These are phyloP conservation scores for Leptodontidium sp. DNA, from an alignment of 2,329 filamentous ascomycete genomes.

Conservation along the genomic window DNA sequence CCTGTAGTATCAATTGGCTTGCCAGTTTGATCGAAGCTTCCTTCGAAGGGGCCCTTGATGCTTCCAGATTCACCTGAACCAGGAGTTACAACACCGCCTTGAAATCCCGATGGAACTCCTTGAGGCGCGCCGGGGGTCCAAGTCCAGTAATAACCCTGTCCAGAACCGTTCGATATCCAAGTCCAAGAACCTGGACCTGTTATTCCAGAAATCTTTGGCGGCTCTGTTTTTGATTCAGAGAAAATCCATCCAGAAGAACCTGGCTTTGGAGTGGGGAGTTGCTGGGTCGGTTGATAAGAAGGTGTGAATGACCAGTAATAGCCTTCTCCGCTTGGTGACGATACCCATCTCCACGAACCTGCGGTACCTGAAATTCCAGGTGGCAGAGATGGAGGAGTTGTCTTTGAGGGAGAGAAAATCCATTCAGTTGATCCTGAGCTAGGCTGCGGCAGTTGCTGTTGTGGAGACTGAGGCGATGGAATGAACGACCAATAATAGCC, in stretches of 20 bases:
- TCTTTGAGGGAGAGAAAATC: slow-evolving; percentile 8
- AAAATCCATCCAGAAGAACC: slow-evolving; percentile 9
- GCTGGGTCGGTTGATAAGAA: not conserved
- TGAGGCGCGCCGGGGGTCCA: slow-evolving; percentile 1
- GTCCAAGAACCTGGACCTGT: not conserved
- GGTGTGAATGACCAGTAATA: slow-evolving; percentile 14
- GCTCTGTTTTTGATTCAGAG: not conserved
- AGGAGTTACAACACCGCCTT: not conserved
- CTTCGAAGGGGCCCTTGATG: too few species aligned
- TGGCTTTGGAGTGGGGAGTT: not conserved
- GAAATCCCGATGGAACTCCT: not conserved
- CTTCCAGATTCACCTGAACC: not conserved
- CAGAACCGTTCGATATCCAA: slow-evolving; percentile 5
- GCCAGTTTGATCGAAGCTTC: not conserved
- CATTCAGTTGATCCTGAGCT: slow-evolving; percentile 4
- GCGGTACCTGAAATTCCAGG: not conserved
- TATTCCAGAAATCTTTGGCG: not conserved
- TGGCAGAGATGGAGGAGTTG: not conserved
- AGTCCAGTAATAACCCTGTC: slow-evolving; percentile 12
- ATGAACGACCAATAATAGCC: slow-evolving; percentile 9
- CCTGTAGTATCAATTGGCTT: slow-evolving; percentile 1
- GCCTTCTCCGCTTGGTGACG: not conserved
- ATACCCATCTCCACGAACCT: slow-evolving; percentile 10
- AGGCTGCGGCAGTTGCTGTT: slow-evolving; percentile 8
- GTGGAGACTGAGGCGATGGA: not conserved